phyloP scores from a whole-genome alignment of 2,329 filamentous ascomycete species.

The Neoarthrinium moseri region DNA sequence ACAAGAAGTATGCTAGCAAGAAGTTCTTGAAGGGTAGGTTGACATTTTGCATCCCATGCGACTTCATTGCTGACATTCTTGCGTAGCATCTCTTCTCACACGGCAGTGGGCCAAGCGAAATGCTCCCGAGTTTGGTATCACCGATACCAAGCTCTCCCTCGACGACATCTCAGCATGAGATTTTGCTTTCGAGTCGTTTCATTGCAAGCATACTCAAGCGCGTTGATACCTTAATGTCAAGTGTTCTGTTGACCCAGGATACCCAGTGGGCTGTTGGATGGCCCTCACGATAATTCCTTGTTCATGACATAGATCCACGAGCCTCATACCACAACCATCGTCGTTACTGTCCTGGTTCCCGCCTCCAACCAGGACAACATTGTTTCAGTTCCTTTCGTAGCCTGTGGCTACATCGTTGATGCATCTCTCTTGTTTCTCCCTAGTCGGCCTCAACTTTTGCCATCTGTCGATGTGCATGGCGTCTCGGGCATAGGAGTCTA shows the following conservation, averaged over 20 bases:
- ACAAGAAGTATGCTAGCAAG: constrained; percentile 99
- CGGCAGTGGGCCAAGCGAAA: constrained; percentile 93
- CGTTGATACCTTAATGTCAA: constrained; percentile 20
- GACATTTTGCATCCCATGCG: not conserved
- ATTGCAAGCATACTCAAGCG: constrained; percentile 8
- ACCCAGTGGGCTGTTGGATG: constrained; percentile 26
- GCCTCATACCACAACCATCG: constrained; percentile 5
- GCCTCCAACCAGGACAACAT: constrained; percentile 3
- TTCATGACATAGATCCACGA: constrained; percentile 19
- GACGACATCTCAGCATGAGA: constrained; percentile 41
- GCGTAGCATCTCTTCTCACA: constrained; percentile 85
- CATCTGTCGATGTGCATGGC: constrained; percentile 15
- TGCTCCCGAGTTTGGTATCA: constrained; percentile 54
- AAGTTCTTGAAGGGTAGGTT: constrained; percentile 93
- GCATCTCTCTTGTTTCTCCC: constrained; percentile 17
- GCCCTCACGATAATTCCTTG: constrained; percentile 22
- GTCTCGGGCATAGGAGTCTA: constrained; percentile 15
- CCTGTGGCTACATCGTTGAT: constrained; percentile 18
- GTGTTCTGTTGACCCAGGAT: constrained; percentile 24
- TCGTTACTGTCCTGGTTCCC: constrained; percentile 11
- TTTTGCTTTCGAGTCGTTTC: constrained; percentile 9
- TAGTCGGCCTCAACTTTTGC: constrained; percentile 12
- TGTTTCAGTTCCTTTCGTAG: constrained; percentile 13
- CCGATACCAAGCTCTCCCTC: constrained; percentile 46
- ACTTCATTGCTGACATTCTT: constrained; percentile 25